Evolutionary conservation across 306 rosid species (phyloP), one percentile per base, ranked within the genome.

Genomic region (Prosopis cineraria): DNA sequence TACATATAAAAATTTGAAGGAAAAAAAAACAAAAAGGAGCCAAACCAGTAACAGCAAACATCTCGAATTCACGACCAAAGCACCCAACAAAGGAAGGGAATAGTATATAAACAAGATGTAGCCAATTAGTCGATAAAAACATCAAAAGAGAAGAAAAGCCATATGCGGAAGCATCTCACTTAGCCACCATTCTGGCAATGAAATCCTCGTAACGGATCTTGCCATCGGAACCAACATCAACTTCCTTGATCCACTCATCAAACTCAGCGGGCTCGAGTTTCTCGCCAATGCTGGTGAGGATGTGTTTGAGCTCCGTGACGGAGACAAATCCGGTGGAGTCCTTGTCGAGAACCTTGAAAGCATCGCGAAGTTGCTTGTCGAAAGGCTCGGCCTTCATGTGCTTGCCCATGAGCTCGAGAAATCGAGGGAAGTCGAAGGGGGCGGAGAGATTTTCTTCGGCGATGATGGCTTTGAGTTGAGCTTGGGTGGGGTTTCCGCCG

Each of bases 401-500:
- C 85, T 88, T 88, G 47, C 84, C 81, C 94, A 88, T 90, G 59
- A 90, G 87, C 5, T 88, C 90, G 5, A 88, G 87, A 52, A 90
- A 88, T n/a, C 90, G 92, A 22, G 80, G 80, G 81, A 90, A 90
- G 29, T 90, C 94, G 78, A 90, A 90, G 11, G 94, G 88, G 14
- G 87, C 63, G 6, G 89, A 84, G 79, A 88, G 88, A 0, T 84
- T 88, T 81, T 90, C 94, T 80, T 84, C 88, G 45, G 90, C 62
- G 77, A 86, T 31, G 25, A 90, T 88, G 76, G 97, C 74, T 79
- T 95, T 95, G 75, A 95, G 99, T 31, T 95, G 98, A 34, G 98
- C 97, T 79, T 95, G 98, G 77, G 99, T 95, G 36, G 98, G 99
- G 87, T 96, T 96, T 0, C 98, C 99, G 0, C 98, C 99, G 10